A percentile compares a stretch with the other conserved stretches of the same genome.
Evolutionary conservation across 2,329 filamentous ascomycete species (phyloP).

Genomic region (Neurospora crassa): DNA sequence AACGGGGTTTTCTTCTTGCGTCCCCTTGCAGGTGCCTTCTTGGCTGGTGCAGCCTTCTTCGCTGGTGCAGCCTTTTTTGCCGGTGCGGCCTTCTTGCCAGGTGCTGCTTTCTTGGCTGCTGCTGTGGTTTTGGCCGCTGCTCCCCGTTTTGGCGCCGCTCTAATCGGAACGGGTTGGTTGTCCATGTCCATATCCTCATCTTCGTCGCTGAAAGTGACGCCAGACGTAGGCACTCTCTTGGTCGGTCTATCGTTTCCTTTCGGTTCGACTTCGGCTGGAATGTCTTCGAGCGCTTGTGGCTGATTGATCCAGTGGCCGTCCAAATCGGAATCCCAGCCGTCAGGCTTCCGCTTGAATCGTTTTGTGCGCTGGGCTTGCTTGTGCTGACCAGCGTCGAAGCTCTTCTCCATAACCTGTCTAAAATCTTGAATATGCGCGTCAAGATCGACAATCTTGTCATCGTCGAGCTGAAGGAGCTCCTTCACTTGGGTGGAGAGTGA

Average conservation of each 20-base stretch:
- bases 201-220: constrained; percentile 29
- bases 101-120: constrained; percentile 31
- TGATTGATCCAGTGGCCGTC: constrained; percentile 81
- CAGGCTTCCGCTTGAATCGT: constrained; percentile 65
- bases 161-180: constrained; percentile 37
- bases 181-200: constrained; percentile 39
- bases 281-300: constrained; percentile 53
- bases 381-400: constrained; percentile 56
- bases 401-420: constrained; percentile 58
- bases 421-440: constrained; percentile 65
- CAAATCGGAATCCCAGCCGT: constrained; percentile 79
- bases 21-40: constrained; percentile 34
- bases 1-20: constrained; percentile 31
- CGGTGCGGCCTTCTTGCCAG: constrained; percentile 25
- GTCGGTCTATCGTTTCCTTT: constrained; percentile 21
- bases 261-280: constrained; percentile 18
- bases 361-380: constrained; percentile 36
- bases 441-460: constrained; percentile 52
- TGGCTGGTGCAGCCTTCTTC: constrained; percentile 31
- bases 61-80: constrained; percentile 28
- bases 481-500: constrained; percentile 62
- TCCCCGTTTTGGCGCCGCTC: constrained; percentile 20
- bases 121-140: constrained; percentile 24
- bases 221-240: constrained; percentile 13
- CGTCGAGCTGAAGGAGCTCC: constrained; percentile 56